Conservation (phyloP, 768 basidiomycete species). For the Lactarius tabidus region DNA sequence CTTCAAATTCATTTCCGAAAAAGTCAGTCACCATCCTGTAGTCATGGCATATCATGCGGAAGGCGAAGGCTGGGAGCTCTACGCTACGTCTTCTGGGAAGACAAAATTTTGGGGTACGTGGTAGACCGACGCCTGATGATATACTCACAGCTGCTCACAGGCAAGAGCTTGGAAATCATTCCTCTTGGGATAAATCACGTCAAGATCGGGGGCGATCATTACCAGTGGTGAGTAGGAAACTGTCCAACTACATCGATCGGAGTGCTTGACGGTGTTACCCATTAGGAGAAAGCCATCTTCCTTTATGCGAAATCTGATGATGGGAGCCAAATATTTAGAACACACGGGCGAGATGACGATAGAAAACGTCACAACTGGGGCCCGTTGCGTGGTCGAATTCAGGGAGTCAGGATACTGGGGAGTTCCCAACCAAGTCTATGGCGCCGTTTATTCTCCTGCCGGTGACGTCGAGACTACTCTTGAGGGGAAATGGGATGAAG, state of each 20-base stretch:
- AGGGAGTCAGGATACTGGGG: constrained; percentile 85
- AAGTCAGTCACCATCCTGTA: constrained; percentile 81
- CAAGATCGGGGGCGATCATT: constrained; percentile 61
- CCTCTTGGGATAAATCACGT: constrained; percentile 70
- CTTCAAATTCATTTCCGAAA: constrained; percentile 82
- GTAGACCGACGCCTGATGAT: constrained; percentile 19
- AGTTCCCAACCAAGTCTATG: constrained; percentile 66
- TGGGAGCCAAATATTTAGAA: constrained; percentile 87
- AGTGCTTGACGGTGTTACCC: background rate
- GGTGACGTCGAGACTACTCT: constrained; percentile 56
- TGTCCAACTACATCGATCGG: background rate
- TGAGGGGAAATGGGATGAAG: constrained; percentile 92
- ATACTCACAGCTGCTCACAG: constrained; percentile 37
- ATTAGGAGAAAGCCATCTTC: constrained; percentile 81
- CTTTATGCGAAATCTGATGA: constrained; percentile 85
- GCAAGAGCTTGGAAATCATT: constrained; percentile 87
- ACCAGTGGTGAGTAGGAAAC: constrained; percentile 54
- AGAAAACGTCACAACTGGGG: constrained; percentile 52
- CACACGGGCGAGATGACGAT: constrained; percentile 78
- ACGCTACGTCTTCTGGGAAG: constrained; percentile 73
- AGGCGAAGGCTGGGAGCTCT: constrained; percentile 71
- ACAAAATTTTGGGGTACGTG: constrained; percentile 87
- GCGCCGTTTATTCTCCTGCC: constrained; percentile 49
- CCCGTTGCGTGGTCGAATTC: constrained; percentile 73
- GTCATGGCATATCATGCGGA: constrained; percentile 84